Evolutionary conservation across 805 yeast species (phyloP).

Genomic region (Zygosaccharomyces siamensis): DNA sequence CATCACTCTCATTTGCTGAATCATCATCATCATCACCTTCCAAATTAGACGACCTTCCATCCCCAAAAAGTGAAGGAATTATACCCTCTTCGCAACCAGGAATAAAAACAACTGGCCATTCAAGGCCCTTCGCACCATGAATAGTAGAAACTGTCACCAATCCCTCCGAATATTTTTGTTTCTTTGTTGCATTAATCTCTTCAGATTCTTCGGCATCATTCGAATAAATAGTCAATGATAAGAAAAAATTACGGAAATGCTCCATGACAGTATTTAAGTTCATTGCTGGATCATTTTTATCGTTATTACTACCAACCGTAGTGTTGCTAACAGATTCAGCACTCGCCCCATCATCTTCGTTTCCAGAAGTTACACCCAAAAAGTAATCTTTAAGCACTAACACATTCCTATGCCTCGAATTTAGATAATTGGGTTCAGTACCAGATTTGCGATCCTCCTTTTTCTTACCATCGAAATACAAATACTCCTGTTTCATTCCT

Average conservation of each 20-base stretch:
- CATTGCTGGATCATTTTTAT: background rate
- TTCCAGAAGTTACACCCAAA: constrained; percentile 11
- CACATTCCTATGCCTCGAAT: constrained; percentile 30
- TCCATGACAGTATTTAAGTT: constrained; percentile 6
- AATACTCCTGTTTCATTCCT: constrained; percentile 28
- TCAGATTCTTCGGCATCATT: constrained; percentile 22
- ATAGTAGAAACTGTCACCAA: constrained; percentile 68
- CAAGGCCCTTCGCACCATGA: constrained; percentile 90
- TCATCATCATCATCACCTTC: constrained; percentile 27
- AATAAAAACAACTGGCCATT: constrained; percentile 89
- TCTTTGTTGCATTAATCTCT: constrained; percentile 11
- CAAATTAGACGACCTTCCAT: constrained; percentile 28
- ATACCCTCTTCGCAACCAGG: constrained; percentile 65
- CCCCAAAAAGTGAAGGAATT: constrained; percentile 55
- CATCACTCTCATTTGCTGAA: constrained; percentile 13
- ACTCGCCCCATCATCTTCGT: background rate
- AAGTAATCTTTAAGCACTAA: constrained; percentile 24
- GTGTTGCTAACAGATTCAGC: background rate
- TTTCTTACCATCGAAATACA: constrained; percentile 25
- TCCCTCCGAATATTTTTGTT: constrained; percentile 26
- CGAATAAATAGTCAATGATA: constrained; percentile 36
- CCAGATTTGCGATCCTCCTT: constrained; percentile 20
- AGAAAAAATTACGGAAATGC: constrained; percentile 34
- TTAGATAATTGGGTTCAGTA: constrained; percentile 20
- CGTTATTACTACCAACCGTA: background rate